These are phyloP conservation scores for Trametopsis cervina DNA, from an alignment of 768 basidiomycete genomes.

Conservation along the genomic window DNA sequence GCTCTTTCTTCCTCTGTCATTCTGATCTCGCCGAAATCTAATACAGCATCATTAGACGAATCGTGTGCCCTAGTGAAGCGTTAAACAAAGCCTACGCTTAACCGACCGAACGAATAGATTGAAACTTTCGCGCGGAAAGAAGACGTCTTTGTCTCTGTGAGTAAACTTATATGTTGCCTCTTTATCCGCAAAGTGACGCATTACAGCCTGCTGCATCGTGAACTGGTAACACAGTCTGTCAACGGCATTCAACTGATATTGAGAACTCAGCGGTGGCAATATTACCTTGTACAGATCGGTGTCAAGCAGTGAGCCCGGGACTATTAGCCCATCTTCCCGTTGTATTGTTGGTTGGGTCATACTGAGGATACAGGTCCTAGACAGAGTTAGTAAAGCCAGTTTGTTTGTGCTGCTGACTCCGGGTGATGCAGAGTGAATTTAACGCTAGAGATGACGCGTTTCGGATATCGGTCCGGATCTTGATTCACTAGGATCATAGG, in stretches of 20 bases:
- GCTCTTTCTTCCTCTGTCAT: constrained; percentile 54
- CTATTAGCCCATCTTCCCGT: constrained; percentile 7
- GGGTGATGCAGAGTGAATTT: too few relatives aligned
- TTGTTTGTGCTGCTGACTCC: too few relatives aligned
- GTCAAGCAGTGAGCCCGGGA: constrained; percentile 65
- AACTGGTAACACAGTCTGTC: constrained; percentile 35
- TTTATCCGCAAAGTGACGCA: constrained; percentile 67
- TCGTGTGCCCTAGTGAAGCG: not conserved
- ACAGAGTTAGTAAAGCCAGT: too few relatives aligned
- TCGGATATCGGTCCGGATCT: too few relatives aligned
- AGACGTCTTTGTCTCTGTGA: constrained; percentile 58
- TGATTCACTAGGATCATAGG: too few relatives aligned
- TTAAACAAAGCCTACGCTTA: constrained; percentile 36
- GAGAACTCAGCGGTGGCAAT: not conserved
- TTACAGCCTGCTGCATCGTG: constrained; percentile 93
- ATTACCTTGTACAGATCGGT: constrained; percentile 90
- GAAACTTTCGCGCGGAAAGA: constrained; percentile 62
- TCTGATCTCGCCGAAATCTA: constrained; percentile 63
- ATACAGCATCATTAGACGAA: not conserved
- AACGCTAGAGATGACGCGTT: too few relatives aligned
- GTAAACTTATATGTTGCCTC: constrained; percentile 75
- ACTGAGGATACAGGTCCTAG: too few relatives aligned
- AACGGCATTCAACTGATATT: not conserved
- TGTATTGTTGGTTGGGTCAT: too few relatives aligned
- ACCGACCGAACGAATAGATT: constrained; percentile 51